Evolutionary conservation across 1,284 basidiomycete species (phyloP).

Genomic region (Cerioporus squamosus): DNA sequence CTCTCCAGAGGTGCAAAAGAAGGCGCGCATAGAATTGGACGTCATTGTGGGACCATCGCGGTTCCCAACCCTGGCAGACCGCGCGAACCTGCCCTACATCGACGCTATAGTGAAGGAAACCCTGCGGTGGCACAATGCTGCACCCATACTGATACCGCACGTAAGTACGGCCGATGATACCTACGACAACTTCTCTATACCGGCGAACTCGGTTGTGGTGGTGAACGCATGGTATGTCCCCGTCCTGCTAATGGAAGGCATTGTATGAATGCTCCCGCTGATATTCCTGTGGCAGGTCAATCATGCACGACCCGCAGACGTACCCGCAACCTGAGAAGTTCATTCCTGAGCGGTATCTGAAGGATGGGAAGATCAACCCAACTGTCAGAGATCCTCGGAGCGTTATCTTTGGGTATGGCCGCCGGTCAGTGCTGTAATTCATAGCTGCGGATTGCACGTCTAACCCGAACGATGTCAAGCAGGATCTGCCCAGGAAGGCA

Average conservation of each 20-base stretch:
- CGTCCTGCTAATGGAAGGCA: too few species aligned
- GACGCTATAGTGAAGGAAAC: slow-evolving; percentile 38
- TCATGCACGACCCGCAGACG: slow-evolving; percentile 3
- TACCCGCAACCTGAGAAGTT: slow-evolving; percentile 17
- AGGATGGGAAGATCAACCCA: slow-evolving; percentile 5
- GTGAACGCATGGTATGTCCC: slow-evolving; percentile 16
- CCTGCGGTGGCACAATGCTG: slow-evolving; percentile 35
- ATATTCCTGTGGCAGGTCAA: not conserved
- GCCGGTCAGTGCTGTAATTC: slow-evolving; percentile 2
- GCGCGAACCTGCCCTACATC: slow-evolving; percentile 37
- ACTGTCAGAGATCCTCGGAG: not conserved
- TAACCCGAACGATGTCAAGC: too few species aligned
- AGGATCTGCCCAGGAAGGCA: slow-evolving; percentile 19
- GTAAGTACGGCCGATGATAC: slow-evolving; percentile 5
- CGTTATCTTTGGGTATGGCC: slow-evolving; percentile 15
- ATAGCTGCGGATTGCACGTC: not conserved
- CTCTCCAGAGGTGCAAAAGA: slow-evolving; percentile 38
- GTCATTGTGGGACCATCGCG: slow-evolving; percentile 42
- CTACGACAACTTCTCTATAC: slow-evolving; percentile 16
- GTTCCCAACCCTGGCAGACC: slow-evolving; percentile 46
- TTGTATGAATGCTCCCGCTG: not conserved
- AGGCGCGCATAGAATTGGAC: slow-evolving; percentile 36
- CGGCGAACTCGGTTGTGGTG: not conserved
- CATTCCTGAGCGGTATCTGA: slow-evolving; percentile 18
- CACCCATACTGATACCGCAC: slow-evolving; percentile 10